These are phyloP conservation scores for Pythium aquatile DNA, from an alignment of 352 stramenopile genomes.

Conservation along the genomic window DNA sequence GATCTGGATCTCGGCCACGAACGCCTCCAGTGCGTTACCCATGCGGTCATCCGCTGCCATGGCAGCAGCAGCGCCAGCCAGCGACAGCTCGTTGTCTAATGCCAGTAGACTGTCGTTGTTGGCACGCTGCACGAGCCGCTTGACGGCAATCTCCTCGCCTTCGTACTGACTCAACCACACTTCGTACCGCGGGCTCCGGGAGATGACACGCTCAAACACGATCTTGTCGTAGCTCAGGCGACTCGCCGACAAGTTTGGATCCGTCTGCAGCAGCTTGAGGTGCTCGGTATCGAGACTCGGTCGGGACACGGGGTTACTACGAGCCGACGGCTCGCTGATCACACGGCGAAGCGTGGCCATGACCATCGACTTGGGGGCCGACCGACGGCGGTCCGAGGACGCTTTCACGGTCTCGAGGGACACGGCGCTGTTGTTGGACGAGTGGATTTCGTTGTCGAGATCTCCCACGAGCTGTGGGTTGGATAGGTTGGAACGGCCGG, in stretches of 20 bases:
- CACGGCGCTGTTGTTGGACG: constrained; percentile 20
- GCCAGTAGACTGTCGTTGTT: constrained; percentile 25
- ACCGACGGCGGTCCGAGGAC: constrained; percentile 19
- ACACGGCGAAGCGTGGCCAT: constrained; percentile 25
- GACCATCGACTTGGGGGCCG: constrained; percentile 18
- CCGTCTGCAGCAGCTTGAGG: constrained; percentile 29
- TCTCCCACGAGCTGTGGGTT: neutral
- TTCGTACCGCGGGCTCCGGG: constrained; percentile 31
- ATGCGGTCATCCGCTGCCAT: constrained; percentile 19
- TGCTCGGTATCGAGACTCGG: constrained; percentile 30
- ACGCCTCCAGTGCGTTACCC: constrained; percentile 25
- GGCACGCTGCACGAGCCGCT: constrained; percentile 35
- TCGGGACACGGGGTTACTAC: constrained; percentile 4
- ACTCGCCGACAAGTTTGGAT: constrained; percentile 25
- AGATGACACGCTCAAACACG: constrained; percentile 29
- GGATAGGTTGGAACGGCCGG: neutral
- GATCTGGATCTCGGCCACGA: constrained; percentile 41
- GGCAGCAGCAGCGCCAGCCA: constrained; percentile 1
- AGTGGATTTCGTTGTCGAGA: constrained; percentile 24
- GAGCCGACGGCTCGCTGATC: constrained; percentile 24
- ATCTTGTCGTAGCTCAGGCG: constrained; percentile 33
- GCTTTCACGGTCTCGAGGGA: constrained; percentile 11
- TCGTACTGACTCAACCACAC: constrained; percentile 52
- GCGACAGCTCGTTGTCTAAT: constrained; percentile 19
- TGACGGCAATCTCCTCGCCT: constrained; percentile 37